phyloP scores from a whole-genome alignment of 1,139 yeast species.

The Geotrichum siamense region DNA sequence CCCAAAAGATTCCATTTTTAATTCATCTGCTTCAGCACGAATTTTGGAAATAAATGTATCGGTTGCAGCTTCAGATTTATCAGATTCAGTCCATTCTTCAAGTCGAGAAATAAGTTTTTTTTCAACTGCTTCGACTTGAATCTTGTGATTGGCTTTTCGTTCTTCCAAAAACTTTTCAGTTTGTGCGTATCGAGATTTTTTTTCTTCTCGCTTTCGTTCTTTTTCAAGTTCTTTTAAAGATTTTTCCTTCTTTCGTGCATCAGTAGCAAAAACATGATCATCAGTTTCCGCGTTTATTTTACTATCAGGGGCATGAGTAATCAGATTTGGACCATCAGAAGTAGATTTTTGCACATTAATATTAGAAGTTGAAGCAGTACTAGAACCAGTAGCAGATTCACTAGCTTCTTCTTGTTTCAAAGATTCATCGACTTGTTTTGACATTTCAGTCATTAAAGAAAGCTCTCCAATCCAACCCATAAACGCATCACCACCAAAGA shows the following conservation, averaged over 20 bases:
- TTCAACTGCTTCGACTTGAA: slow-evolving; percentile 59
- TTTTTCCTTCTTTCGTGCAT: slow-evolving; percentile 3
- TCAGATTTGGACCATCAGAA: slow-evolving; percentile 1
- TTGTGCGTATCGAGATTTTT: slow-evolving; percentile 48
- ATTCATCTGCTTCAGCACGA: slow-evolving; percentile 72
- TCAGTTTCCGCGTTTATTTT: slow-evolving; percentile 2
- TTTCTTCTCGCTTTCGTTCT: slow-evolving; percentile 39
- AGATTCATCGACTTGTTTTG: slow-evolving; percentile 64
- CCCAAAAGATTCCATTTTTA: slow-evolving; percentile 93
- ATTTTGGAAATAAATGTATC: slow-evolving; percentile 63
- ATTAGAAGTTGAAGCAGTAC: slow-evolving; percentile 7
- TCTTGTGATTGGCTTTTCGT: slow-evolving; percentile 60
- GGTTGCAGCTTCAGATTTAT: slow-evolving; percentile 60
- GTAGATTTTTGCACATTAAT: no score
- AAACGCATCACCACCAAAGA: slow-evolving; percentile 92
- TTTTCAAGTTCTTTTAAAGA: slow-evolving; percentile 29
- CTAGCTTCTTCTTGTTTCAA: slow-evolving; percentile 77
- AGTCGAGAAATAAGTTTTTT: slow-evolving; percentile 58
- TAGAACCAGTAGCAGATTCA: slow-evolving; percentile 30
- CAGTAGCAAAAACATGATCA: no score
- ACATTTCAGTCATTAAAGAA: slow-evolving; percentile 71
- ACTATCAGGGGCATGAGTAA: neutral
- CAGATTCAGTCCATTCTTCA: slow-evolving; percentile 77
- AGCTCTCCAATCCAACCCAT: slow-evolving; percentile 84
- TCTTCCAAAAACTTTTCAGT: slow-evolving; percentile 75